Evolutionary conservation across 495 filamentous ascomycete genomes (phyloP), one percentile per base, ranked within the genome.

Genomic region (Corynascus novoguineensis): DNA sequence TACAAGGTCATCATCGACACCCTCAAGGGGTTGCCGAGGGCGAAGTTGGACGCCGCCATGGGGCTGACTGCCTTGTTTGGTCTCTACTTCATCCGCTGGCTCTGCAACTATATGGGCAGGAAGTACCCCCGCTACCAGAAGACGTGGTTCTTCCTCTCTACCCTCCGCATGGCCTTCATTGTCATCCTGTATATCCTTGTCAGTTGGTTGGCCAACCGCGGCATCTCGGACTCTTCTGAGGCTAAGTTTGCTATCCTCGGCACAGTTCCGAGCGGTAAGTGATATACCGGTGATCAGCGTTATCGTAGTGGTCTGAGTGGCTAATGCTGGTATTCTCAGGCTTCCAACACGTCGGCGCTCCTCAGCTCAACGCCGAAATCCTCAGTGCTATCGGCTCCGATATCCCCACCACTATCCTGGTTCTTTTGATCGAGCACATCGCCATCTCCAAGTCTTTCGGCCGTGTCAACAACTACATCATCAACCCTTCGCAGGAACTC

Each of bases 381-480:
- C 64, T 62, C 1, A 62, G 64, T 51, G 58, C 61, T 10, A 66
- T 72, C 5, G 53, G 51, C 3, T 21, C 62, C 29, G 65, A 77
- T 34, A 69, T 79, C 10, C 69, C 69, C 12, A 60, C 68, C 11
- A 75, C 72, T 0, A 87, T 97, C 42, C 96, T 98, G 60, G 95
- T 98, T 8, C 76, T 97, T 41, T 75, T 98, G 45, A 97, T 98
- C 62, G 93, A 98, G 70, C 89, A 95, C 67, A 92, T 93, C 60
- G 87, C 95, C n/a, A 98, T 98, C 58, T 90, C 92, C 32, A 98
- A 98, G 72, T 97, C 93, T 0, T 98, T 98, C 57, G 93, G 93
- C 6, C 82, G 93, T 41, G 81, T 98, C 60, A 97, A 97, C 75
- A 97, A 97, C 74, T 98, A 98, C 72, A 89, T 84, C 17, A 97